Conservation (phyloP, 148 eudicot genomes). For the Chenopodium quinoa region DNA sequence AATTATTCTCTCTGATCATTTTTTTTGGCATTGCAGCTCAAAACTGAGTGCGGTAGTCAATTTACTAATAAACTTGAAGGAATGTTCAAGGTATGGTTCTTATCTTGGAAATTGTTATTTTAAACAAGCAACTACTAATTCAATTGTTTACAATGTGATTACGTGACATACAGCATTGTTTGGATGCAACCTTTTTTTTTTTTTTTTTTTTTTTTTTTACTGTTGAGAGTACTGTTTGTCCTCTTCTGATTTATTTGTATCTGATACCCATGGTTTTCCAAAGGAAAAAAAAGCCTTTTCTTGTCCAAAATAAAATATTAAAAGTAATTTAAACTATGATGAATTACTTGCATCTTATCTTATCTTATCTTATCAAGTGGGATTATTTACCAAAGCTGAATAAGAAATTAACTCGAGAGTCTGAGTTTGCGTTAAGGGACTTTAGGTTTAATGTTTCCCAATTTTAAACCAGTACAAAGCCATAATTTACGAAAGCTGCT, state of each 20-base stretch:
- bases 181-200: neutral
- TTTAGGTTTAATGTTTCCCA: neutral
- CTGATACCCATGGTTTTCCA: neutral
- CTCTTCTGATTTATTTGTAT: neutral
- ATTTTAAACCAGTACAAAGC: neutral
- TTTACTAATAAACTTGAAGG: conserved; percentile 99
- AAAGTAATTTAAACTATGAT: neutral
- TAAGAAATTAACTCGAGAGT: neutral
- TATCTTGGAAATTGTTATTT: neutral
- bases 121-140: neutral
- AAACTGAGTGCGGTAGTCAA: conserved; percentile 98
- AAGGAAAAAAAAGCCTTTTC: neutral
- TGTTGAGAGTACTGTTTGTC: neutral
- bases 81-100: conserved; percentile 85
- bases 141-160: neutral
- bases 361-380: neutral
- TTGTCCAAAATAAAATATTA: too few species aligned
- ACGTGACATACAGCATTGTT: neutral
- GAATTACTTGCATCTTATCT: neutral
- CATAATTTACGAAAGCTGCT: neutral
- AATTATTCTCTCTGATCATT: conserved; percentile 18
- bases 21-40: conserved; percentile 56
- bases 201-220: neutral
- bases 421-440: neutral
- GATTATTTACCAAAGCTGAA: neutral